These are phyloP conservation scores for Suhomyces coccinellae DNA, from an alignment of 1,139 yeast genomes.

Conservation along the genomic window DNA sequence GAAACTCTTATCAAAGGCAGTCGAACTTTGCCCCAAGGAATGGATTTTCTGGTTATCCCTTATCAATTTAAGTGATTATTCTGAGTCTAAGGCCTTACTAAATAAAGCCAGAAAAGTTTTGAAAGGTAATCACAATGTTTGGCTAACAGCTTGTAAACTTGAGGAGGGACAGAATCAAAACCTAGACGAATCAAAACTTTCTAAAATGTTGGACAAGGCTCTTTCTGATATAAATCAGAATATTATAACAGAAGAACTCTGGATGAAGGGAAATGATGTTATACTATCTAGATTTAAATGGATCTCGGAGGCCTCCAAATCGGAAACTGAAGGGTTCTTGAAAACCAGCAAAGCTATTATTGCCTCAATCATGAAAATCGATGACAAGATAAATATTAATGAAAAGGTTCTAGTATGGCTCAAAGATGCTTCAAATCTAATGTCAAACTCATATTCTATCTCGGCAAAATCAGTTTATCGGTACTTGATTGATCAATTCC, in stretches of 20 bases:
- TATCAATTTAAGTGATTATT: slow-evolving; percentile 45
- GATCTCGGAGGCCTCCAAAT: slow-evolving; percentile 39
- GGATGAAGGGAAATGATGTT: not conserved
- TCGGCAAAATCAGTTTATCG: slow-evolving; percentile 52
- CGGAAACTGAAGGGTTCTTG: slow-evolving; percentile 38
- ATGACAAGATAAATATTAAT: slow-evolving; percentile 10
- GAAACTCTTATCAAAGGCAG: slow-evolving; percentile 63
- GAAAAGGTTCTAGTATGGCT: slow-evolving; percentile 25
- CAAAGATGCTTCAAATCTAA: slow-evolving; percentile 40
- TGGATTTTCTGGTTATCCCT: slow-evolving; percentile 62
- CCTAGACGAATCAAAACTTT: slow-evolving; percentile 36
- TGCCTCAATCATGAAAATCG: slow-evolving; percentile 21
- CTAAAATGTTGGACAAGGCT: slow-evolving; percentile 54
- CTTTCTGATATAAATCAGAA: slow-evolving; percentile 33
- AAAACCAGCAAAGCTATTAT: slow-evolving; percentile 44
- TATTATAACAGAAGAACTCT: not conserved
- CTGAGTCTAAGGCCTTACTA: slow-evolving; percentile 54
- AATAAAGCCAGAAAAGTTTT: slow-evolving; percentile 60
- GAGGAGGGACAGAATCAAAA: slow-evolving; percentile 56
- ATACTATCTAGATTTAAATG: slow-evolving; percentile 40
- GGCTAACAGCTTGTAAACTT: slow-evolving; percentile 70
- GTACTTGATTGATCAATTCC: slow-evolving; percentile 46
- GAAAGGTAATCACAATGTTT: slow-evolving; percentile 54
- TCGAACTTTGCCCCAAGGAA: slow-evolving; percentile 65
- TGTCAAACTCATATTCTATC: slow-evolving; percentile 26